Conservation (phyloP, 805 yeast genomes). For the Wickerhamiella dianesei region DNA sequence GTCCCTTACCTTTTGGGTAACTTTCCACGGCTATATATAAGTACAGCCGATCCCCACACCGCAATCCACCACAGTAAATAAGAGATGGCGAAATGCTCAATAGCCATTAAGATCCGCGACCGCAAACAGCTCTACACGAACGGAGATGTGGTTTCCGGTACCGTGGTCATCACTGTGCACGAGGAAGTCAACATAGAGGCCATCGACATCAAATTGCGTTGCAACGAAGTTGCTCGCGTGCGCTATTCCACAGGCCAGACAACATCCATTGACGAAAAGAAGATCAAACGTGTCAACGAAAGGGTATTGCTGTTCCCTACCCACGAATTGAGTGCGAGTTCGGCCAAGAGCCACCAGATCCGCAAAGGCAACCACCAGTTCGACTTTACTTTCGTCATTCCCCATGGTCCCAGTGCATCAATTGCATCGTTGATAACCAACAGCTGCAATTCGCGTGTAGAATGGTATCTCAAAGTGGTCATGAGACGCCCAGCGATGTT, state of each 20-base stretch:
- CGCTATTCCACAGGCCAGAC: too few species aligned
- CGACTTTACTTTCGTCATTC: background rate
- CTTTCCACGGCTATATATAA: too few species aligned
- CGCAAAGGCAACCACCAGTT: background rate
- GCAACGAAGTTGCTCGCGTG: background rate
- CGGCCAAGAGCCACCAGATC: background rate
- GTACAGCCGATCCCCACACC: too few species aligned
- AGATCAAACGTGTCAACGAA: background rate
- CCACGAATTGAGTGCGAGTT: background rate
- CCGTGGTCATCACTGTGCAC: background rate
- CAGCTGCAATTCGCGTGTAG: constrained; percentile 9
- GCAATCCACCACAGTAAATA: too few species aligned
- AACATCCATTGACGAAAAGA: background rate
- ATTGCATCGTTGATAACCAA: constrained; percentile 10
- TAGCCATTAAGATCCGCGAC: background rate
- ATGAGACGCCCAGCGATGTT: constrained; percentile 12
- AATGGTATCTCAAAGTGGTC: constrained; percentile 14
- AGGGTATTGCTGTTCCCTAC: background rate
- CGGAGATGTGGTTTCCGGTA: background rate
- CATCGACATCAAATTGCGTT: background rate
- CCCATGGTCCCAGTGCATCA: constrained; percentile 2
- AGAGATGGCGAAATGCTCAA: too few species aligned
- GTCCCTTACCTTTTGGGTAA: too few species aligned
- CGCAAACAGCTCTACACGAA: background rate
- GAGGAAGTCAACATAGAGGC: background rate